Percentiles rank a stretch among this genome's conserved stretches.
Evolutionary conservation across 164 flowering plant species (phyloP).

Genomic region (Saururus chinensis): DNA sequence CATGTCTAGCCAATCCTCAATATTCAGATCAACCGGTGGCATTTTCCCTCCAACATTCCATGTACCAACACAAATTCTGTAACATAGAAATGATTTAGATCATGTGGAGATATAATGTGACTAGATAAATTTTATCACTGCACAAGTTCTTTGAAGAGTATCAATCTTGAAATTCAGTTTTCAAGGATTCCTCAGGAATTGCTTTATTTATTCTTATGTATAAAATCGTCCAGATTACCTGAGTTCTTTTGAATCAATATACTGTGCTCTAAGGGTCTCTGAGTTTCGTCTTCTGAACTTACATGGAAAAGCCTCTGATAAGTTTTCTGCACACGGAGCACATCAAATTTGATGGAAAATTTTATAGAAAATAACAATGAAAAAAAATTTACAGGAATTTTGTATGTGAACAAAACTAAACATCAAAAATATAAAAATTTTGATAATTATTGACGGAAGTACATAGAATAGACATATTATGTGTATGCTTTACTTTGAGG

Average conservation of each 20-base stretch:
- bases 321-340: conserved; percentile 2
- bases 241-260: conserved; percentile 71
- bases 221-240: conserved; percentile 29
- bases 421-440: no score
- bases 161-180: no score
- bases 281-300: conserved; percentile 65
- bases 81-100: background rate
- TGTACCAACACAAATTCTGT: conserved; percentile 73
- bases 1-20: conserved; percentile 71
- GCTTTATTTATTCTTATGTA: background rate
- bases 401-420: no score
- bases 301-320: conserved; percentile 34
- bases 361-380: background rate
- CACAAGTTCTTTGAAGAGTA: background rate
- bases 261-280: conserved; percentile 82
- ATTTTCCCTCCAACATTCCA: conserved; percentile 92
- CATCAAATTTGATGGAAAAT: background rate
- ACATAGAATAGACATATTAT: no score
- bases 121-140: no score
- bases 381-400: no score
- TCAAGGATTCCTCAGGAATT: background rate
- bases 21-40: conserved; percentile 75
- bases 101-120: no score
- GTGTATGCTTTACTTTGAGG: no score
- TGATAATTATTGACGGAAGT: no score